These are phyloP conservation scores for Viola odorata DNA, from an alignment of 345 rosid genomes.

Conservation along the genomic window DNA sequence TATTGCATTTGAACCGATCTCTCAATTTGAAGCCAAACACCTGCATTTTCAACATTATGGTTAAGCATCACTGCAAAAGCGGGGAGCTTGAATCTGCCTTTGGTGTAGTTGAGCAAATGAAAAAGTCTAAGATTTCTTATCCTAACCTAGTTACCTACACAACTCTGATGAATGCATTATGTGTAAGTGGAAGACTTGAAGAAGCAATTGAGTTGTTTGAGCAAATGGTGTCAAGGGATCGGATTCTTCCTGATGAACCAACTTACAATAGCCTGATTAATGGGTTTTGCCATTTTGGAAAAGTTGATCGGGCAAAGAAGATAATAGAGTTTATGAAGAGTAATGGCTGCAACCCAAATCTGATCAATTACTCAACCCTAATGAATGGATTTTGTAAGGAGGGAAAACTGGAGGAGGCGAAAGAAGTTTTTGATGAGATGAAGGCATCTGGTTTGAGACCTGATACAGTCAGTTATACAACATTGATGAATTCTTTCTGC, in stretches of 20 bases:
- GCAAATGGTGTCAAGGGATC: conserved; percentile 70
- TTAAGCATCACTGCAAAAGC: conserved; percentile 74
- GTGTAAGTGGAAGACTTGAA: conserved; percentile 48
- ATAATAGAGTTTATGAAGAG: conserved; percentile 77
- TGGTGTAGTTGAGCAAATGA: conserved; percentile 72
- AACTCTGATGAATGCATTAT: conserved; percentile 59
- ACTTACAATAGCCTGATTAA: conserved; percentile 65
- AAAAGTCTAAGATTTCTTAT: conserved; percentile 46
- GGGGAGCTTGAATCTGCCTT: conserved; percentile 56
- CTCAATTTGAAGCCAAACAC: conserved; percentile 63
- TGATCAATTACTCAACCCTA: conserved; percentile 58
- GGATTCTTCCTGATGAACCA: conserved; percentile 70
- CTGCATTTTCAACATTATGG: conserved; percentile 82
- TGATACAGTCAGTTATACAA: conserved; percentile 68
- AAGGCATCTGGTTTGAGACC: conserved; percentile 52
- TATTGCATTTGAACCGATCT: conserved; percentile 40
- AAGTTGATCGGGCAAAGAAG: conserved; percentile 65
- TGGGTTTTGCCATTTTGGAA: conserved; percentile 69
- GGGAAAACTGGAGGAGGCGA: conserved; percentile 56
- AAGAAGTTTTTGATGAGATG: conserved; percentile 48
- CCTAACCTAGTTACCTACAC: conserved; percentile 78
- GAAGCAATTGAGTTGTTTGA: conserved; percentile 74
- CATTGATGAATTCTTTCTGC: conserved; percentile 67
- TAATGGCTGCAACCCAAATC: conserved; percentile 66
- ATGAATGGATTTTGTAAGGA: conserved; percentile 68